Percentiles rank a stretch among this genome's conserved stretches.
These are phyloP conservation scores for Ceratobasidium sp. DNA, from an alignment of 1,284 basidiomycete genomes.

Conservation along the genomic window DNA sequence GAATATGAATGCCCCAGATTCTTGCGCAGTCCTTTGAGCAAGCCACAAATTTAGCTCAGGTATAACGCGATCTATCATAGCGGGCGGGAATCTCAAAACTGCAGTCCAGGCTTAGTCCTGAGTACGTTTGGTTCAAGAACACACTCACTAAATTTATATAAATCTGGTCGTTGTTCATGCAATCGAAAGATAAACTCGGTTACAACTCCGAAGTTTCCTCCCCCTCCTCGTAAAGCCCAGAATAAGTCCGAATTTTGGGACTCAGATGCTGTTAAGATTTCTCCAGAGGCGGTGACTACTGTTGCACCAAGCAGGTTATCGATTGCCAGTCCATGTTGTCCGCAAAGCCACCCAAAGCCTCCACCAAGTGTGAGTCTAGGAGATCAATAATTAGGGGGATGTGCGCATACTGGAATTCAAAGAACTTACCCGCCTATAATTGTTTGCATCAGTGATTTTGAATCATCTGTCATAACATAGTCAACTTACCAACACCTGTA, in stretches of 20 bases:
- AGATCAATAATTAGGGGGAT: not conserved
- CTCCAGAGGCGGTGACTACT: conserved; percentile 49
- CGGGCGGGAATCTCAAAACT: conserved; percentile 30
- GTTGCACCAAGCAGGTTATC: conserved; percentile 48
- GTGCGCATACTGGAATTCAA: not conserved
- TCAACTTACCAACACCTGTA: conserved; percentile 36
- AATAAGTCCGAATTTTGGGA: conserved; percentile 48
- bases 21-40: not conserved
- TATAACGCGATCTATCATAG: conserved; percentile 1
- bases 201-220: conserved; percentile 46
- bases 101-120: not conserved
- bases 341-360: conserved; percentile 45
- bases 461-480: not conserved
- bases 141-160: conserved; percentile 7
- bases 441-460: too few relatives aligned
- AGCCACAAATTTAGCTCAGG: conserved; percentile 29
- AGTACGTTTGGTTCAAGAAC: not conserved
- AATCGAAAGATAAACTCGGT: conserved; percentile 43
- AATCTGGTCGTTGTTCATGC: conserved; percentile 37
- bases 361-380: conserved; percentile 42
- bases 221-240: conserved; percentile 51
- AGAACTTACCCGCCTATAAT: conserved; percentile 14
- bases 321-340: conserved; percentile 44
- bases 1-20: conserved; percentile 3
- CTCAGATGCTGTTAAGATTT: conserved; percentile 46